Evolutionary conservation across 2,329 filamentous ascomycete species (phyloP).

Genomic region (Pseudogymnoascus sp.): DNA sequence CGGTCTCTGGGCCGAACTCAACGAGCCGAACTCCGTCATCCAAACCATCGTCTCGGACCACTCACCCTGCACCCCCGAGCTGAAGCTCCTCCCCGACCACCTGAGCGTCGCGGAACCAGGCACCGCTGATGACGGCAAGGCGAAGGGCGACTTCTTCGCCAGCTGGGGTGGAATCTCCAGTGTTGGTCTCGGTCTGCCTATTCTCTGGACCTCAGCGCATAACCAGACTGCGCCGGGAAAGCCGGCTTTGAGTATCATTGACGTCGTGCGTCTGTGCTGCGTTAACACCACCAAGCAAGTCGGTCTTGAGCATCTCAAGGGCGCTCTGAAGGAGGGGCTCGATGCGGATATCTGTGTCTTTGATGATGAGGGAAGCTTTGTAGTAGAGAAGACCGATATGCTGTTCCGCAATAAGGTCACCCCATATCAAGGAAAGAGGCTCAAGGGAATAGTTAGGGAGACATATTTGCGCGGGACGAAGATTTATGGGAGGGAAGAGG

Average conservation of each 20-base stretch:
- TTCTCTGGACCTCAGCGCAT: slow-evolving; percentile 55
- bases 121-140: slow-evolving; percentile 30
- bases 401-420: slow-evolving; percentile 43
- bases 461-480: slow-evolving; percentile 26
- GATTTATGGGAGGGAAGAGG: slow-evolving; percentile 23
- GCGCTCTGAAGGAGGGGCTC: slow-evolving; percentile 69
- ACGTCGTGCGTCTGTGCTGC: slow-evolving; percentile 79
- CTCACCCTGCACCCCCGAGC: slow-evolving; percentile 87
- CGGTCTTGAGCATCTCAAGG: slow-evolving; percentile 71
- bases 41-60: slow-evolving; percentile 91
- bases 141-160: slow-evolving; percentile 78
- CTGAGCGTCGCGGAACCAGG: slow-evolving; percentile 24
- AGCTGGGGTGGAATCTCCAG: slow-evolving; percentile 96
- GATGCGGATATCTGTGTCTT: slow-evolving; percentile 91
- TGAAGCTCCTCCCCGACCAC: slow-evolving; percentile 74
- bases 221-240: slow-evolving; percentile 18
- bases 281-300: slow-evolving; percentile 83
- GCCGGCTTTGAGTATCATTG: slow-evolving; percentile 46
- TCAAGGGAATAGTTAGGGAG: slow-evolving; percentile 40
- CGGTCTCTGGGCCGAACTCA: slow-evolving; percentile 71
- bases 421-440: slow-evolving; percentile 49
- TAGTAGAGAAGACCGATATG: slow-evolving; percentile 69
- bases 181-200: slow-evolving; percentile 84
- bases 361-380: slow-evolving; percentile 73
- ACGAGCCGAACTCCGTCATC: slow-evolving; percentile 65